A percentile compares a stretch with the other conserved stretches of the same genome.
phyloP scores from a whole-genome alignment of 2,329 filamentous ascomycete genomes.

The Dothistroma pini region DNA sequence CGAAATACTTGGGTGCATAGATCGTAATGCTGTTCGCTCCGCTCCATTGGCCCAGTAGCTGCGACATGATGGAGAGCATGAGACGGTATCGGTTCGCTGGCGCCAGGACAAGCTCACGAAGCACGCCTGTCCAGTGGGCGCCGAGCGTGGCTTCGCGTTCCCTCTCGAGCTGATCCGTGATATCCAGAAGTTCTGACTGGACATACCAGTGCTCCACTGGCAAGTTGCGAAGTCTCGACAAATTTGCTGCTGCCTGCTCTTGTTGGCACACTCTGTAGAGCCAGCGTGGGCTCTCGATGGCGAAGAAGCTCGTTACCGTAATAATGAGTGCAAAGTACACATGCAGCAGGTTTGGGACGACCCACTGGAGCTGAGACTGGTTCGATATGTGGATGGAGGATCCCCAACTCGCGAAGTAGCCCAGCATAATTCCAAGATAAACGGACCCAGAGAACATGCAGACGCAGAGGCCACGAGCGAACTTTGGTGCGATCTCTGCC shows the following conservation, averaged over 20 bases:
- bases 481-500: conserved; percentile 44
- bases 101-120: conserved; percentile 66
- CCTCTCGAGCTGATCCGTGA: conserved; percentile 62
- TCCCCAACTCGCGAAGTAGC: conserved; percentile 66
- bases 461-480: conserved; percentile 60
- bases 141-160: conserved; percentile 70
- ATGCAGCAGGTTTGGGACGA: conserved; percentile 70
- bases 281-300: conserved; percentile 34
- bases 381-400: conserved; percentile 51
- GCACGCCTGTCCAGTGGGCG: conserved; percentile 58
- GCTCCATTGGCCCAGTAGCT: conserved; percentile 68
- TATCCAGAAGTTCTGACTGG: conserved; percentile 56
- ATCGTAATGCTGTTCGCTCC: conserved; percentile 67
- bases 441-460: conserved; percentile 62
- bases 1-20: conserved; percentile 71
- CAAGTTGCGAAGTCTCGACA: conserved; percentile 31
- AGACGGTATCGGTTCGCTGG: conserved; percentile 70
- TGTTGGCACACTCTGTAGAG: conserved; percentile 33
- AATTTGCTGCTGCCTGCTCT: conserved; percentile 30
- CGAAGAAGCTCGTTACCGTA: conserved; percentile 57
- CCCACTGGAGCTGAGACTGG: conserved; percentile 44
- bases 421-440: conserved; percentile 70
- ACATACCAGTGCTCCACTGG: conserved; percentile 32
- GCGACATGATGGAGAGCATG: conserved; percentile 64
- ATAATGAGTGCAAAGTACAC: conserved; percentile 74